Evolutionary conservation across 78 protist species (phyloP).

Genomic region (Cavenderia fasciculata): DNA sequence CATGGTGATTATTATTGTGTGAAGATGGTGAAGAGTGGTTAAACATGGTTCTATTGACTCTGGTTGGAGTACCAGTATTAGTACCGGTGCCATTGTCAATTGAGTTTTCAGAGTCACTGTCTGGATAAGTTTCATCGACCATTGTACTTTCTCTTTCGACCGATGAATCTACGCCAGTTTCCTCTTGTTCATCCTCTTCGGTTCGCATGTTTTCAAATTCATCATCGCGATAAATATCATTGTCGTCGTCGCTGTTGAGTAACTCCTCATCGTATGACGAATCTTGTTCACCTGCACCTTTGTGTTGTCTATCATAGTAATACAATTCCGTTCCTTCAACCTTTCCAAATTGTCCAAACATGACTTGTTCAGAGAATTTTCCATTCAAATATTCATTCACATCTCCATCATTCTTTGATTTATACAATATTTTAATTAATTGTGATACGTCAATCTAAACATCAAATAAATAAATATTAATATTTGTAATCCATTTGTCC

Average conservation of each 20-base stretch:
- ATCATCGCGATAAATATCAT: neutral
- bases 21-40: no score
- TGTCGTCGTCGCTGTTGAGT: neutral
- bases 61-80: no score
- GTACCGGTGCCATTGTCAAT: no score
- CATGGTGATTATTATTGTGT: no score
- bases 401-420: slow-evolving; percentile 36
- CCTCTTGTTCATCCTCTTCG: no score
- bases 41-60: no score
- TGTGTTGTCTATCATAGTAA: slow-evolving; percentile 8
- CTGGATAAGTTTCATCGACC: no score
- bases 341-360: slow-evolving; percentile 9
- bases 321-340: slow-evolving; percentile 23
- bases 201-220: neutral
- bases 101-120: no score
- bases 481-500: no score
- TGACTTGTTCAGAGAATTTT: slow-evolving; percentile 21
- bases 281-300: neutral
- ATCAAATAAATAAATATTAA: neutral
- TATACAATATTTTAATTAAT: slow-evolving; percentile 40
- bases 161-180: no score
- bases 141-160: no score
- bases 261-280: slow-evolving; percentile 21
- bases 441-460: slow-evolving; percentile 42
- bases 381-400: slow-evolving; percentile 7